Conservation (phyloP, 1,284 basidiomycete species). For the Cutaneotrichosporon arboriforme region DNA sequence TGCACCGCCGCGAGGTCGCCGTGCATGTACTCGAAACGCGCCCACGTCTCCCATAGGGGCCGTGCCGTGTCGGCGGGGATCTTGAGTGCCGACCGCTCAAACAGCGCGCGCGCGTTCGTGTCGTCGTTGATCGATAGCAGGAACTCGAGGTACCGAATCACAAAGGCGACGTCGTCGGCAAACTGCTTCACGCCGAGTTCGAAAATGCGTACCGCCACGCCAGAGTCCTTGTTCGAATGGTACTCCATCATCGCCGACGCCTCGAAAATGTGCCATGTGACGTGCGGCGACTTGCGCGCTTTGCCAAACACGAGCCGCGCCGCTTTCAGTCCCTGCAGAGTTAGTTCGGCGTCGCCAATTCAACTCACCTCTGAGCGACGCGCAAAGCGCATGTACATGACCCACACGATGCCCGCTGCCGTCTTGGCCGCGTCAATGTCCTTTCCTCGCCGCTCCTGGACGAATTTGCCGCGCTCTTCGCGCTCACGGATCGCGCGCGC, state of each 20-base stretch:
- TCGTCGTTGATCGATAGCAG: conserved; percentile 93
- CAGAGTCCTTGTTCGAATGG: conserved; percentile 79
- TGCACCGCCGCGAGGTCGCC: conserved; percentile 84
- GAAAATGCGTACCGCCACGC: conserved; percentile 85
- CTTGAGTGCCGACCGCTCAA: conserved; percentile 66
- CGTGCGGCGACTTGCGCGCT: conserved; percentile 76
- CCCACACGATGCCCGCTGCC: conserved; percentile 55
- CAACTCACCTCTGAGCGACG: conserved; percentile 64
- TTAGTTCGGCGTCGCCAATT: background rate
- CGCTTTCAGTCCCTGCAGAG: conserved; percentile 60
- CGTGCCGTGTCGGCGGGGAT: conserved; percentile 76
- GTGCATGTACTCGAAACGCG: conserved; percentile 89
- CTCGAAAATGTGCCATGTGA: conserved; percentile 91
- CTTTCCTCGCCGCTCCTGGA: conserved; percentile 45
- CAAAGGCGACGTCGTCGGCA: conserved; percentile 75
- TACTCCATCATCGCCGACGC: conserved; percentile 94
- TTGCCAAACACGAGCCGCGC: conserved; percentile 74
- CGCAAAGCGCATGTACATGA: conserved; percentile 89
- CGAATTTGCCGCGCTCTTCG: conserved; percentile 55
- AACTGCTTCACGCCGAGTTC: conserved; percentile 88
- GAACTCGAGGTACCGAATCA: conserved; percentile 84
- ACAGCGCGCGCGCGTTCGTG: conserved; percentile 90
- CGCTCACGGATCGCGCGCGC: conserved; percentile 59
- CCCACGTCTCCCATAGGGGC: conserved; percentile 92
- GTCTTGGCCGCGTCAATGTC: conserved; percentile 52